Percentiles rank a stretch among this genome's conserved stretches.
Conservation (phyloP, 257 asterid genomes). For the Solanum bulbocastanum region DNA sequence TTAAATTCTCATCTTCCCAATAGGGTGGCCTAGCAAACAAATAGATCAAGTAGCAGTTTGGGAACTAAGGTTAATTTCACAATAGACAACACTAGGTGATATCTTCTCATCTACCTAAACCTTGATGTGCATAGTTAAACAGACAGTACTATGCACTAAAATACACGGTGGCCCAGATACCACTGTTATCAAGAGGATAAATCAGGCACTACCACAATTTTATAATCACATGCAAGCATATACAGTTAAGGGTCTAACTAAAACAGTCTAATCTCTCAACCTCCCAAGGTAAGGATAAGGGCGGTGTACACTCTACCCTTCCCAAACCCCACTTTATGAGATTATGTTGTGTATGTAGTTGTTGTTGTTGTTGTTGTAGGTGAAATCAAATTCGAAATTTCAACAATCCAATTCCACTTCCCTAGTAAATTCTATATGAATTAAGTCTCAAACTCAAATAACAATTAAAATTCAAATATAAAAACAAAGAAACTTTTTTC, state of each 20-base stretch:
- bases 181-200: too few relatives aligned
- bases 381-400: neutral
- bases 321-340: too few relatives aligned
- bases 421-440: neutral
- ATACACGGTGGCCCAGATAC: neutral
- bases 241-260: neutral
- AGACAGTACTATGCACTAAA: too few relatives aligned
- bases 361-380: too few relatives aligned
- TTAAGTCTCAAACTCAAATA: neutral
- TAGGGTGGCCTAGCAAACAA: neutral
- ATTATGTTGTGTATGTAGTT: too few relatives aligned
- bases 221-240: neutral
- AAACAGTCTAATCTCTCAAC: neutral
- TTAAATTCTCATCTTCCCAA: neutral
- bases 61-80: neutral
- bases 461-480: neutral
- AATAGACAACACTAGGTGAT: neutral
- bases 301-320: too few relatives aligned
- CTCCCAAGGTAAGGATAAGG: neutral
- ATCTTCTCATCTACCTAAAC: neutral
- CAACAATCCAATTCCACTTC: neutral
- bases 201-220: too few relatives aligned
- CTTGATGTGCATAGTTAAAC: neutral
- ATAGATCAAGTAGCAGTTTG: neutral
- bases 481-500: neutral